Evolutionary conservation across 768 basidiomycete genomes (phyloP).

Genomic region (Tricholoma terreum): DNA sequence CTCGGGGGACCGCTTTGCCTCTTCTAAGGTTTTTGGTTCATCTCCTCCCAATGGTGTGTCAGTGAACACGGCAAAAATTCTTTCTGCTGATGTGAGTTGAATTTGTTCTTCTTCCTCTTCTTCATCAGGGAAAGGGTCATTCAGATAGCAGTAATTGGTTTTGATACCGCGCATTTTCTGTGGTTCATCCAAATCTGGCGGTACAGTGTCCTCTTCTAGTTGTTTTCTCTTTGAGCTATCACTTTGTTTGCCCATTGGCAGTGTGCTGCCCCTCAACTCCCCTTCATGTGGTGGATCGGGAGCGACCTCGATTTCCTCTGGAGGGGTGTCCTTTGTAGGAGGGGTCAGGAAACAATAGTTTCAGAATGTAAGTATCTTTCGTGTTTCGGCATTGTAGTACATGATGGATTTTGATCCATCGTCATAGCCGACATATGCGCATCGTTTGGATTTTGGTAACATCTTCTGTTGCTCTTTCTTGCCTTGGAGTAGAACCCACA

Average conservation of each 20-base stretch:
- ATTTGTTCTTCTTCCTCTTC: not conserved
- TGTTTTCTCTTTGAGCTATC: not conserved
- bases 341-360: not conserved
- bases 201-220: not conserved
- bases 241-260: not conserved
- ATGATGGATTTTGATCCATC: no score
- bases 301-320: not conserved
- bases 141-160: not conserved
- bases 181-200: not conserved
- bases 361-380: not conserved
- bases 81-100: not conserved
- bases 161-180: not conserved
- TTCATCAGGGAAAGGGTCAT: not conserved
- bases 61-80: not conserved
- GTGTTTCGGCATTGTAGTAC: not conserved
- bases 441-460: no score
- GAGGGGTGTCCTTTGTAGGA: not conserved
- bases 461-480: no score
- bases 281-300: not conserved
- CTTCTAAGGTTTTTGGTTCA: slow-evolving; percentile 4
- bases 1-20: slow-evolving; percentile 15
- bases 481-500: slow-evolving; percentile 14
- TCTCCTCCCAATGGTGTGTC: not conserved
- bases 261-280: not conserved
- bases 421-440: no score